Evolutionary conservation across 768 basidiomycete genomes (phyloP).

Genomic region (Leccinum disarticulatum): DNA sequence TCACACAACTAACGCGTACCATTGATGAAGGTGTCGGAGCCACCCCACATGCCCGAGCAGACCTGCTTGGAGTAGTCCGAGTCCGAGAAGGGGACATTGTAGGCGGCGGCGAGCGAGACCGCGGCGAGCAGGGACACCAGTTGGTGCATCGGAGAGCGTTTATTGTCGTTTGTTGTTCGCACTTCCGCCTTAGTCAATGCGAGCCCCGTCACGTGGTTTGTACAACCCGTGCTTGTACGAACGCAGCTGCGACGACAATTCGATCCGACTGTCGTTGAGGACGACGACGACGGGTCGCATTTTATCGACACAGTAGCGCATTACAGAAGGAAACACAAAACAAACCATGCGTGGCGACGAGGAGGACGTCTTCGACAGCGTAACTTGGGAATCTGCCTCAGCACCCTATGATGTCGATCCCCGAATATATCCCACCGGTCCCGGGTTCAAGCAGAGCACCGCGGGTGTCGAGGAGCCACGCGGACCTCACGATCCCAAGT

Average conservation of each 20-base stretch:
- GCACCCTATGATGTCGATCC: conserved; percentile 51
- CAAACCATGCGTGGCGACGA: conserved; percentile 77
- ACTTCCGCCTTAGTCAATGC: conserved; percentile 6
- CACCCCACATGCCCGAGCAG: conserved; percentile 95
- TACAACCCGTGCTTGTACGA: not conserved
- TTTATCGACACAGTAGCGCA: not conserved
- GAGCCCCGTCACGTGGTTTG: conserved; percentile 26
- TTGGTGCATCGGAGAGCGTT: conserved; percentile 28
- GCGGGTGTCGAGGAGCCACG: conserved; percentile 63
- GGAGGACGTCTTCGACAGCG: conserved; percentile 89
- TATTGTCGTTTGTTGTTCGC: conserved; percentile 29
- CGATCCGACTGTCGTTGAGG: conserved; percentile 2
- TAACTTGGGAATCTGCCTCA: conserved; percentile 84
- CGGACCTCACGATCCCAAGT: conserved; percentile 78
- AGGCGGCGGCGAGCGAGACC: conserved; percentile 43
- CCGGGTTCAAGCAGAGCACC: conserved; percentile 82
- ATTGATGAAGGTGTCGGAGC: conserved; percentile 76
- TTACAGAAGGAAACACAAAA: not conserved
- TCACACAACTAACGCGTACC: conserved; percentile 44
- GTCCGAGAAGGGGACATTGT: conserved; percentile 66
- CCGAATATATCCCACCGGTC: conserved; percentile 47
- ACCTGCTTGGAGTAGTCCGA: conserved; percentile 85
- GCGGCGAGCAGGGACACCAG: conserved; percentile 24
- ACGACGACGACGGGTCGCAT: not conserved
- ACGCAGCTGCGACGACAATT: not conserved